Conservation (phyloP, 2,329 filamentous ascomycete species). For the Alternaria hordeiaustralica region DNA sequence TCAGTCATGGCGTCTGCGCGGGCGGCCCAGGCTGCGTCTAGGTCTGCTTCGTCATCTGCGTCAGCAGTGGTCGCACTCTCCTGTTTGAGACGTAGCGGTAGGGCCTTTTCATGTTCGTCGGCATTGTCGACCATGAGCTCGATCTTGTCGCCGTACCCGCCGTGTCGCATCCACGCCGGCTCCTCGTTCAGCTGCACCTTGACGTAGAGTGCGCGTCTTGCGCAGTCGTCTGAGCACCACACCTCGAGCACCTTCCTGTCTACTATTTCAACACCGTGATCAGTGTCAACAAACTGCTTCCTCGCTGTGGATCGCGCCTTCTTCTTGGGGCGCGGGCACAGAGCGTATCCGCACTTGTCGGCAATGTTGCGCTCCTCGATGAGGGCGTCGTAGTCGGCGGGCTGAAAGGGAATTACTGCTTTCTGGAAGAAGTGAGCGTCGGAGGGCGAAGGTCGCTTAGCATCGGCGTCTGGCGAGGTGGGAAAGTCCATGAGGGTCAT, state of each 20-base stretch:
- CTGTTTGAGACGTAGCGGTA: conserved; percentile 41
- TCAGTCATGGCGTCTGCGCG: conserved; percentile 46
- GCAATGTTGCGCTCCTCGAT: conserved; percentile 89
- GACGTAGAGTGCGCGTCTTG: conserved; percentile 79
- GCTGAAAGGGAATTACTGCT: conserved; percentile 76
- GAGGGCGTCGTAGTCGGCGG: conserved; percentile 86
- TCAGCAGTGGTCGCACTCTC: conserved; percentile 6
- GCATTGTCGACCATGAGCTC: conserved; percentile 49
- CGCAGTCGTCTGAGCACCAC: conserved; percentile 86
- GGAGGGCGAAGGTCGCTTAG: conserved; percentile 59
- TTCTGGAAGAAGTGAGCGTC: conserved; percentile 72
- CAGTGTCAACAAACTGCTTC: conserved; percentile 71
- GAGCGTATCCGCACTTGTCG: conserved; percentile 79
- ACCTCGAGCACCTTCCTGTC: conserved; percentile 75
- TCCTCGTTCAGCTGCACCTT: conserved; percentile 87
- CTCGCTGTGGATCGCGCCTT: conserved; percentile 56
- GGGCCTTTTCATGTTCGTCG: conserved; percentile 31
- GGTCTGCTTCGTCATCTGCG: conserved; percentile 39
- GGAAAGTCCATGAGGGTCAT: conserved; percentile 73
- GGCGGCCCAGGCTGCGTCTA: conserved; percentile 42
- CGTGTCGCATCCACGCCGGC: conserved; percentile 81
- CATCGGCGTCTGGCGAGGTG: conserved; percentile 57
- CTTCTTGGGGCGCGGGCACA: conserved; percentile 73
- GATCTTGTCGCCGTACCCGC: conserved; percentile 49
- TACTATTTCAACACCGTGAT: conserved; percentile 68